Evolutionary conservation across 345 rosid species (phyloP).

Genomic region (Ceriops zippeliana): DNA sequence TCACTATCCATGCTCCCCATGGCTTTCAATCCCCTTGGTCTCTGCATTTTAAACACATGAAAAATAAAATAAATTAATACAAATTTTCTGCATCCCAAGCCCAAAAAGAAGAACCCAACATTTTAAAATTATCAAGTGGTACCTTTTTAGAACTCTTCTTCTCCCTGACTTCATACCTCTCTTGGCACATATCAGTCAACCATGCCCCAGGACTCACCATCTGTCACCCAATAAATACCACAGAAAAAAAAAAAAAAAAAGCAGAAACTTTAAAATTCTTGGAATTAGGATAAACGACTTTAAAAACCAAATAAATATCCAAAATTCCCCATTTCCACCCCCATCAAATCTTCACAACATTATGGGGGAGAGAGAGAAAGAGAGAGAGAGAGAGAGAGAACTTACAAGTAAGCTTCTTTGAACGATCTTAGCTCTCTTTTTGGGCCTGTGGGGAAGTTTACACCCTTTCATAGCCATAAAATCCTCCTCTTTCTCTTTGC

Average conservation of each 20-base stretch:
- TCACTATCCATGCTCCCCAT: slow-evolving; percentile 74
- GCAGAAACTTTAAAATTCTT: neutral
- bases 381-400: neutral
- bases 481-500: slow-evolving; percentile 78
- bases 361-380: neutral
- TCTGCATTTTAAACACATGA: slow-evolving; percentile 38
- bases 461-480: slow-evolving; percentile 81
- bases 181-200: slow-evolving; percentile 76
- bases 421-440: slow-evolving; percentile 62
- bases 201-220: slow-evolving; percentile 73
- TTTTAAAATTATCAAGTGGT: slow-evolving; percentile 20
- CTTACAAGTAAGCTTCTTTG: slow-evolving; percentile 71
- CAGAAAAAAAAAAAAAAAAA: slow-evolving; percentile 12
- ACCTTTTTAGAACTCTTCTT: slow-evolving; percentile 74
- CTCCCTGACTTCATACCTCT: slow-evolving; percentile 78
- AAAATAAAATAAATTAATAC: neutral
- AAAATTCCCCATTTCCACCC: neutral
- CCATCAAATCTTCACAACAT: neutral
- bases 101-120: too few species aligned
- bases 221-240: slow-evolving; percentile 32
- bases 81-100: neutral
- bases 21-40: slow-evolving; percentile 72
- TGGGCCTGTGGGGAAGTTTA: slow-evolving; percentile 73
- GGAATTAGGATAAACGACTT: too few species aligned
- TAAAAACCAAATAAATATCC: neutral